A percentile compares a stretch with the other conserved stretches of the same genome.
These are phyloP conservation scores for Hyaloscypha bicolor DNA, from an alignment of 495 filamentous ascomycete species.

Conservation along the genomic window DNA sequence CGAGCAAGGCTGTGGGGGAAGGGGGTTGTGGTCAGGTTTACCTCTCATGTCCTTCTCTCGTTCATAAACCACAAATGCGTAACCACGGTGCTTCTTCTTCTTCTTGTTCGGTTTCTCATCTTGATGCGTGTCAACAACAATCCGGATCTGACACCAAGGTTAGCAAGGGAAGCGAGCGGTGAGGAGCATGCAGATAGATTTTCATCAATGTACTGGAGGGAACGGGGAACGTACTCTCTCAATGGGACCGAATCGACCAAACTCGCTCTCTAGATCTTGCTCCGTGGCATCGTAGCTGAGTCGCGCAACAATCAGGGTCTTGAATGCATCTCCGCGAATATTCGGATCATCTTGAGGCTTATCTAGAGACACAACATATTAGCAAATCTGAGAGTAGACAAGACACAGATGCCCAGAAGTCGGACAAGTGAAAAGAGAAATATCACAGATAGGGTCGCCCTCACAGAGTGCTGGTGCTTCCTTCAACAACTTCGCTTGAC, in stretches of 20 bases:
- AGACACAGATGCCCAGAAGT: conserved; percentile 20
- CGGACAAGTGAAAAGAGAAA: conserved; percentile 28
- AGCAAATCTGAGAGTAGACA: conserved; percentile 16
- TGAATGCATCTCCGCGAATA: conserved; percentile 90
- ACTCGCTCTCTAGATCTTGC: conserved; percentile 90
- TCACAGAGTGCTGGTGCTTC: conserved; percentile 73
- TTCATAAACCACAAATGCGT: conserved; percentile 97
- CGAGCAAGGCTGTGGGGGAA: conserved; percentile 41
- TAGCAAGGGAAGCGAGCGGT: conserved; percentile 1
- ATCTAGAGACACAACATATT: conserved; percentile 45
- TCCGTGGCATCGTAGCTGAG: conserved; percentile 87
- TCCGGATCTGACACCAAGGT: conserved; percentile 68
- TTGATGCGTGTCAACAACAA: conserved; percentile 69
- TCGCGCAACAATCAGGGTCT: conserved; percentile 89
- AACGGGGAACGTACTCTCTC: conserved; percentile 67
- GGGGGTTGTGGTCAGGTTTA: conserved; percentile 53
- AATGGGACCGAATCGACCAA: conserved; percentile 92
- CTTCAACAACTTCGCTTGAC: conserved; percentile 59
- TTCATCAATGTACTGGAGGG: not conserved
- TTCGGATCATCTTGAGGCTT: conserved; percentile 78
- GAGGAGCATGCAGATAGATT: not conserved
- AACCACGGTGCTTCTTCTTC: conserved; percentile 86
- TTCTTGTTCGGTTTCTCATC: conserved; percentile 71
- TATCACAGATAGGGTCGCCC: conserved; percentile 37
- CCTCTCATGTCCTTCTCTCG: conserved; percentile 99